Evolutionary conservation across 257 asterid genomes (phyloP).

Genomic region (Fraxinus anomala): DNA sequence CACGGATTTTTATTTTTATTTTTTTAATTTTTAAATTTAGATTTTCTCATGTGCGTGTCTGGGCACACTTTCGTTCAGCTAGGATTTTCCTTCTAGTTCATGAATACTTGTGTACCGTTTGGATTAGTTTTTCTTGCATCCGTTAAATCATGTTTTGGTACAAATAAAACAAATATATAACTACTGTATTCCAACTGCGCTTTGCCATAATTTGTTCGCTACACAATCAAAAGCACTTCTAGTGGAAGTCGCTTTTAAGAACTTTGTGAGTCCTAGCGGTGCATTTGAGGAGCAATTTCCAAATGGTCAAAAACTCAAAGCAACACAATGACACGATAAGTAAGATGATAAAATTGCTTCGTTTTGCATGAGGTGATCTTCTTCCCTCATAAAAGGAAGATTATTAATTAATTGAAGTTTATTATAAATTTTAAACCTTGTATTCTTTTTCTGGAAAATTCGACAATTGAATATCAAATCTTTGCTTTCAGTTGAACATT

Average conservation of each 20-base stretch:
- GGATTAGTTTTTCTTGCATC: neutral
- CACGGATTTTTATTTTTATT: neutral
- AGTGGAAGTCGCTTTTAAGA: neutral
- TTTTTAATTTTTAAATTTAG: neutral
- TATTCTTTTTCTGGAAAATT: neutral
- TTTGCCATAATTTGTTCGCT: neutral
- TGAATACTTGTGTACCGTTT: neutral
- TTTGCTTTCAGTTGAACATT: neutral
- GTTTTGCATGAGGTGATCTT: neutral
- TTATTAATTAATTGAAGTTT: neutral
- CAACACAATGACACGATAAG: neutral
- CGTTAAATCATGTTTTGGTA: neutral
- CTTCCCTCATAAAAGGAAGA: neutral
- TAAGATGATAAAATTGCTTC: neutral
- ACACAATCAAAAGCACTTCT: neutral
- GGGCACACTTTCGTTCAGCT: neutral
- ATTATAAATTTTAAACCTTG: neutral
- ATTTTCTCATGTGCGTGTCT: neutral
- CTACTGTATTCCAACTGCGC: neutral
- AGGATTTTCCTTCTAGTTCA: neutral
- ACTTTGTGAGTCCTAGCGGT: neutral
- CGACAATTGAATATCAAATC: neutral
- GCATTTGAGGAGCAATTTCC: neutral
- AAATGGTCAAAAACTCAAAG: neutral
- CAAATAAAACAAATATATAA: neutral